Evolutionary conservation across 169 alveolate genomes (phyloP).

Genomic region (Cryptosporidium andersoni): DNA sequence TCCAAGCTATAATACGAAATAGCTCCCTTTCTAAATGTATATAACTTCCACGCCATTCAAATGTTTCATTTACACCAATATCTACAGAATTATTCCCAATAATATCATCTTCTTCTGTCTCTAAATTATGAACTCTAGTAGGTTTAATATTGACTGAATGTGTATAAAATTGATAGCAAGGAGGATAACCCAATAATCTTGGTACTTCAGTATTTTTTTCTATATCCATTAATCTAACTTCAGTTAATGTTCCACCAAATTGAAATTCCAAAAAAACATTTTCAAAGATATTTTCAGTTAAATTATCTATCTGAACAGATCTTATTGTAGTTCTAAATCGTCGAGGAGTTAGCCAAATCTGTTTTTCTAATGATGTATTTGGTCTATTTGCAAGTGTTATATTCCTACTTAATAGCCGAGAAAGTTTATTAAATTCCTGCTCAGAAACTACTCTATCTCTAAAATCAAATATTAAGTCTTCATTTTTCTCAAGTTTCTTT

Average conservation of each 20-base stretch:
- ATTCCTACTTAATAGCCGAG: constrained; percentile 39
- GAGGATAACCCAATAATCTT: constrained; percentile 59
- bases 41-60: constrained; percentile 70
- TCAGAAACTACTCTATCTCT: constrained; percentile 68
- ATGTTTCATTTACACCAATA: constrained; percentile 54
- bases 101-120: constrained; percentile 19
- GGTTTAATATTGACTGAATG: constrained; percentile 69
- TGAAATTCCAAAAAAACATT: constrained; percentile 53
- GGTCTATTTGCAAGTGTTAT: constrained; percentile 48
- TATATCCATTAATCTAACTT: constrained; percentile 32
- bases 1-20: constrained; percentile 69
- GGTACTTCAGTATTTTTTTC: constrained; percentile 37
- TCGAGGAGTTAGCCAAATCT: constrained; percentile 69
- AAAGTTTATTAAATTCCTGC: constrained; percentile 40
- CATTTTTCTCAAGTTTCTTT: constrained; percentile 4
- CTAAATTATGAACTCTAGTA: constrained; percentile 6
- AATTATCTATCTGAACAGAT: constrained; percentile 60
- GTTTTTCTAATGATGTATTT: constrained; percentile 56
- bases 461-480: constrained; percentile 65
- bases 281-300: constrained; percentile 17
- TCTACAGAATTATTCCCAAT: constrained; percentile 52
- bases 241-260: constrained; percentile 70
- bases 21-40: constrained; percentile 64
- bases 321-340: constrained; percentile 67
- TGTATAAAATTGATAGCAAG: constrained; percentile 58